A percentile compares a stretch with the other conserved stretches of the same genome.
These are phyloP conservation scores for Hanseniaspora uvarum DNA, from an alignment of 1,139 yeast species.

Conservation along the genomic window DNA sequence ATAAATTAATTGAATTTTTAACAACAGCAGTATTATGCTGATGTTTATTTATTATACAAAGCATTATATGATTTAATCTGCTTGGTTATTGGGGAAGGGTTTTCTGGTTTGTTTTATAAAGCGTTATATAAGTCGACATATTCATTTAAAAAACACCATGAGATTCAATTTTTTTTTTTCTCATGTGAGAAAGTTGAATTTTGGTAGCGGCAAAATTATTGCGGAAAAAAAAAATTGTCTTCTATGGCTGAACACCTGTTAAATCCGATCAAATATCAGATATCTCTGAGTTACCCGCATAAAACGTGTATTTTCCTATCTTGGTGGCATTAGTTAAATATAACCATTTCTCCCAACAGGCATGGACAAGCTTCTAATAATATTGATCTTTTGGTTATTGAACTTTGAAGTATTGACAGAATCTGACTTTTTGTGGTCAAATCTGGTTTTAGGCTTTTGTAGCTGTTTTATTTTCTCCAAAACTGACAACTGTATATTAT, in stretches of 20 bases:
- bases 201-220: no score
- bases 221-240: no score
- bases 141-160: not conserved
- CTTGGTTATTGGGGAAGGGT: no score
- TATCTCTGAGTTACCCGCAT: not conserved
- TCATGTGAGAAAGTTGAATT: not conserved
- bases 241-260: not conserved
- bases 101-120: no score
- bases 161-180: no score
- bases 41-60: not conserved
- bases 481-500: not conserved
- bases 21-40: not conserved
- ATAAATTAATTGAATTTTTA: not conserved
- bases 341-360: slow-evolving; percentile 1
- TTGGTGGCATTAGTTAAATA: not conserved
- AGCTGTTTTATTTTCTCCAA: not conserved
- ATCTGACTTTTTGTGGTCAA: not conserved
- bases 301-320: not conserved
- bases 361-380: slow-evolving; percentile 7
- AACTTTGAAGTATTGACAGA: not conserved
- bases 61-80: not conserved
- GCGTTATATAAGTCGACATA: not conserved
- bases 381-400: not conserved
- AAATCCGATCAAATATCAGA: not conserved
- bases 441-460: not conserved